These are phyloP conservation scores for Arabis alpina DNA, from an alignment of 345 rosid species.

Conservation along the genomic window DNA sequence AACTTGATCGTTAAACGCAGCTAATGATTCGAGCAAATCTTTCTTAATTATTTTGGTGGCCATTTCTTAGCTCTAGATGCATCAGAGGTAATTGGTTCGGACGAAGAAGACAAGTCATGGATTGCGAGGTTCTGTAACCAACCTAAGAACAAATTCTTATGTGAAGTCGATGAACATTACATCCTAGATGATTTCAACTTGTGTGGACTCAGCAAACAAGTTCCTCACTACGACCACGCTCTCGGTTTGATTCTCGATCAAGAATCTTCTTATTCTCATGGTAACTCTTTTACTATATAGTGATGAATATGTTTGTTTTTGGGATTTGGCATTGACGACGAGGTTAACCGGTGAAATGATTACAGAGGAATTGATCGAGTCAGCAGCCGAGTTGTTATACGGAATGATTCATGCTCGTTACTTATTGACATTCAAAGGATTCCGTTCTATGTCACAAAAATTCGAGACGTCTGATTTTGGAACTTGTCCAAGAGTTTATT, in stretches of 20 bases:
- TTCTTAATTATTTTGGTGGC: background rate
- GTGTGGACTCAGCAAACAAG: conserved; percentile 86
- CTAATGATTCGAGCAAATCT: too few species aligned
- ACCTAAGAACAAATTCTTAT: conserved; percentile 83
- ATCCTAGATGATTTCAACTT: conserved; percentile 90
- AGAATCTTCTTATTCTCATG: conserved; percentile 59
- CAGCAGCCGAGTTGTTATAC: conserved; percentile 92
- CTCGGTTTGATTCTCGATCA: conserved; percentile 88
- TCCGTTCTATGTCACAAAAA: conserved; percentile 58
- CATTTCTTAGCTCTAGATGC: too few species aligned
- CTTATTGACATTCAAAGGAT: conserved; percentile 75
- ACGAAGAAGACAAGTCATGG: conserved; percentile 84
- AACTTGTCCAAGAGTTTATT: conserved; percentile 85
- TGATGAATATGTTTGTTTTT: background rate
- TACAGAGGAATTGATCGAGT: conserved; percentile 81
- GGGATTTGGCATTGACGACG: conserved; percentile 17
- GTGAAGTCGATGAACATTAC: conserved; percentile 85
- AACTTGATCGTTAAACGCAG: too few species aligned
- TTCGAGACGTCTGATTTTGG: conserved; percentile 75
- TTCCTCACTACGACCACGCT: conserved; percentile 88
- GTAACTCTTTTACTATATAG: background rate
- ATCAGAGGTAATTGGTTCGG: conserved; percentile 80
- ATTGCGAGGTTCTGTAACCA: conserved; percentile 88
- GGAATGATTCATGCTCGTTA: conserved; percentile 89
- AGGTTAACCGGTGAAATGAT: conserved; percentile 65